Evolutionary conservation across 2,329 filamentous ascomycete species (phyloP).

Genomic region (Phyllosticta citribraziliensis): DNA sequence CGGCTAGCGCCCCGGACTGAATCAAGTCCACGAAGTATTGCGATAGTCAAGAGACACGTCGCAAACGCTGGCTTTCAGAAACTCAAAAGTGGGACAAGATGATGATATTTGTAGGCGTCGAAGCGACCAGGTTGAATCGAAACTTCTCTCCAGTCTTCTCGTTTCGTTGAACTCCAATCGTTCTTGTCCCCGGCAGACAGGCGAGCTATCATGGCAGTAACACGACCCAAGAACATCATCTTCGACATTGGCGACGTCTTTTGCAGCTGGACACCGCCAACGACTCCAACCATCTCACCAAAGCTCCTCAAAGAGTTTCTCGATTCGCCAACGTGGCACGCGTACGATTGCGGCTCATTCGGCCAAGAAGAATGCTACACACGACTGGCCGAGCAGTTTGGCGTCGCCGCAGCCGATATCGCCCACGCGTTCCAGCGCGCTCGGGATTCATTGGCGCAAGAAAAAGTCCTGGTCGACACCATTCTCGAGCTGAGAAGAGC

Average conservation of each 20-base stretch:
- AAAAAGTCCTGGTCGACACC: conserved; percentile 16
- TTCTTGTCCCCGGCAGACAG: too few relatives aligned
- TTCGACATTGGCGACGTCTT: conserved; percentile 29
- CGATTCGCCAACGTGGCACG: conserved; percentile 19
- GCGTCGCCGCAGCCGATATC: conserved; percentile 17
- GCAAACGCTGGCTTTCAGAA: too few relatives aligned
- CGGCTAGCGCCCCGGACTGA: too few relatives aligned
- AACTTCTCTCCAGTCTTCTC: too few relatives aligned
- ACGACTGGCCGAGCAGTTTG: conserved; percentile 16
- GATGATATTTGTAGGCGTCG: too few relatives aligned
- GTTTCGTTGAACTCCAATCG: too few relatives aligned
- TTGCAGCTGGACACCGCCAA: conserved; percentile 23
- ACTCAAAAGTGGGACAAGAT: too few relatives aligned
- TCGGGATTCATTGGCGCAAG: conserved; percentile 18
- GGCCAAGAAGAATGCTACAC: conserved; percentile 15
- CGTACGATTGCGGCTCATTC: conserved; percentile 20
- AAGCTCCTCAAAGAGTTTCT: conserved; percentile 17
- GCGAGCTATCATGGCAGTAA: neutral
- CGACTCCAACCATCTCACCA: conserved; percentile 17
- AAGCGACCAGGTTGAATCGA: too few relatives aligned
- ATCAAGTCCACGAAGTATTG: too few relatives aligned
- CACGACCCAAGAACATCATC: conserved; percentile 15
- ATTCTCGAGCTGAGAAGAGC: conserved; percentile 14
- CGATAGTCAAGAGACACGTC: too few relatives aligned
- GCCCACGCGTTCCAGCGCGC: conserved; percentile 21